Evolutionary conservation across 441 rosid genomes (phyloP), one percentile per base, ranked within the genome.

Genomic region (Omphalea diandra): DNA sequence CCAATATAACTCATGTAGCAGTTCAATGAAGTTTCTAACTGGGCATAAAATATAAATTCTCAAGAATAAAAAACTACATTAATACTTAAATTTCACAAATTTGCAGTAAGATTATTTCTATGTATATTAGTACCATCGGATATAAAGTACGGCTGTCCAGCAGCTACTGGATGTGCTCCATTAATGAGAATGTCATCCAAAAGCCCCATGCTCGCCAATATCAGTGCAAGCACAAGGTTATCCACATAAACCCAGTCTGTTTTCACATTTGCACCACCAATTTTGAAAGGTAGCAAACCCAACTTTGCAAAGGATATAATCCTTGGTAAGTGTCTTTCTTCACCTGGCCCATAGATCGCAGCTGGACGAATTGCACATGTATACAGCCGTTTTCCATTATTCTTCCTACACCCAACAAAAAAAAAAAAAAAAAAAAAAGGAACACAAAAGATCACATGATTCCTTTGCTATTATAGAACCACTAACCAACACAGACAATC

Each of bases 271-370:
- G 90, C 60, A 72, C 76, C 85, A 73, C 99, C 98, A 41, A 85
- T 82, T 75, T 56, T 89, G 73, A 92, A 94, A n/a, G 76, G 80
- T 17, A 86, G 15, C 67, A 94, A 79, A 57, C 98, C 97, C 60
- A 92, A 32, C 83, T 91, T 89, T 0, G 92, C 90, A 57, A 87
- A 75, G 47, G 85, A 85, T 67, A 94, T 70, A 57, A 92, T 89
- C 83, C 99, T 88, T 26, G 97, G 99, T 64, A 95, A 77, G 80
- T 90, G 99, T 63, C 99, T 83, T 73, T 92, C 97, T 86, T 94
- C 98, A 6, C 99, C 97, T 0, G 93, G 99, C 69, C 98, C 98
- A 70, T 94, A 92, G 47, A 94, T 90, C 56, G 97, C 97, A 58
- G 97, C 98, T 38, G 98, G 98, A 67, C 98, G 98, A 49, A 94